Evolutionary conservation across 2,329 filamentous ascomycete species (phyloP), one percentile per base, ranked within the genome.

Genomic region (Aspergillus tamarii): DNA sequence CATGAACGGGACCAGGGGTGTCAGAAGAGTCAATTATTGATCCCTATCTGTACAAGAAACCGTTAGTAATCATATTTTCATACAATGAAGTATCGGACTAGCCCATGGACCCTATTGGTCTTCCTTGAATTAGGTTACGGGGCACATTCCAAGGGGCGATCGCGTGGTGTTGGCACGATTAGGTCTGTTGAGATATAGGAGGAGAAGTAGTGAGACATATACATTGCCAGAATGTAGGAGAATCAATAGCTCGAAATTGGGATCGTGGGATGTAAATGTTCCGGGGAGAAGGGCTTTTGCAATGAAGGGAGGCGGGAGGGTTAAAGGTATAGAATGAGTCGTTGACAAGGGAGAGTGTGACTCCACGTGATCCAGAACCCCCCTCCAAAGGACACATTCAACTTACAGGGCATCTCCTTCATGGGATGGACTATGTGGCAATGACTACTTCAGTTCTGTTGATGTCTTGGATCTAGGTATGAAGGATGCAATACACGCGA

Each of bases 311-410:
- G 53, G 45, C 39, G 60, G 63, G 58, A 36, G 53, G 41, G 46
- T 41, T 62, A 46, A 36, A 45, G 26, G 45, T 34, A 26, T 30
- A 41, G 39, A n/a, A 21, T n/a, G 14, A 36, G 34, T 36, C 34
- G 34, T 36, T 36, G 34, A 36, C 34, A 28, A 46, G 46, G 32
- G 46, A 39, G 11, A 32, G 45, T 9, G 43, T 32, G 50, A 43
- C 34, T 19, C 16, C 65, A 66, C 63, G 60, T 64, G 64, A 66
- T 66, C 26, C 34, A 23, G 26, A 55, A n/a, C 28, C 21, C 21
- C 43, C 21, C n/a, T 52, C 21, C 14, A 52, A 21, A 19, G 41
- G 34, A 36, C 32, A 36, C 52, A 4, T 23, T 23, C 19, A 54
- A 34, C 32, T 16, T 36, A 14, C 52, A 53, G 50, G 26, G 16